Base-by-base conservation (phyloP, 306 rosid genomes). In the Prunus padus region DNA sequence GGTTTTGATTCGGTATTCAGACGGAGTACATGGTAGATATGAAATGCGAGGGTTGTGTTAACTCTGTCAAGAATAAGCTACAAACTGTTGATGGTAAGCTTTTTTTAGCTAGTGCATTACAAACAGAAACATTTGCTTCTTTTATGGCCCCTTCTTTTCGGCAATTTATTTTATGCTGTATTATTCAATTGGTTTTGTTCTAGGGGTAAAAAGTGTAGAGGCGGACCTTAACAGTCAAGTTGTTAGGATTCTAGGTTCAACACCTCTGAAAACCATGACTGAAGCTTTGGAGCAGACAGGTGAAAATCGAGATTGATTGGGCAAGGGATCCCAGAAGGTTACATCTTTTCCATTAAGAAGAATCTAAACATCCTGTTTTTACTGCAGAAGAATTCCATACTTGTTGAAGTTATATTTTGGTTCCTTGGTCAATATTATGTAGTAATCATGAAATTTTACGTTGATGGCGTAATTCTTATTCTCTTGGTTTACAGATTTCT, bases 1-100 rank as follows among this genome's bases (percentile, higher is more conserved):
- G 44, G 23, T 62, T 72, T 76, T 76, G 72, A 63, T 86, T 69
- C 79, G 79, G 71, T 86, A 26, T 30, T 44, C 79, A 95, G 97
- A 89, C 97, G 15, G 97, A 92, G 79, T 95, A 81, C 81, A 92
- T 92, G 97, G 97, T 95, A 80, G 97, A 95, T 88, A 92, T 95
- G 99, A 90, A 69, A 63, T 95, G 97, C 54, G 97, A 87, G 78
- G 96, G 96, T 45, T 95, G 97, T 78, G 97, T 90, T 77, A 88
- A 83, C 66, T 81, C 97, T 25, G 99, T 95, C 61, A 92, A 89
- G 88, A 84, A 74, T 67, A 95, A 95, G 85, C 76, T 95, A 77
- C 83, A 89, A 80, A 79, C 82, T 5, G 54, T 90, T 8, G 47
- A 83, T n/a, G 97, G 99, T 95, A 83, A 8, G 83, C 45, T 52